Conservation (phyloP, 108 stramenopile species). For the Discostella stelligeroides region DNA sequence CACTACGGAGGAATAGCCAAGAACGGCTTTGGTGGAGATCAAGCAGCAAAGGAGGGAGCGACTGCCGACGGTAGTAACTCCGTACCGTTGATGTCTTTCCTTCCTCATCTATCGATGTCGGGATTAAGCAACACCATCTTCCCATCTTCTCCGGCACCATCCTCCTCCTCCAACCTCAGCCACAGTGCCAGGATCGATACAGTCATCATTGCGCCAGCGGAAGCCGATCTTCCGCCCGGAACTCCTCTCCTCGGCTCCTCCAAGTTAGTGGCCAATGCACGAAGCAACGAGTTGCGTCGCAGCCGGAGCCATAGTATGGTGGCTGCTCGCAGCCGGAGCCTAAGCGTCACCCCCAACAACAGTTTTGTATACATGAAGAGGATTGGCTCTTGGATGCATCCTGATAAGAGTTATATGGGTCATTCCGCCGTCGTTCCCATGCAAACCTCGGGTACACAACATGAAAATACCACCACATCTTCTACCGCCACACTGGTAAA, state of each 20-base stretch:
- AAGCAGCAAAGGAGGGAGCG: background rate
- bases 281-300: conserved; percentile 1
- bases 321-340: background rate
- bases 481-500: background rate
- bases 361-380: background rate
- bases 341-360: background rate
- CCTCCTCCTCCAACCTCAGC: conserved; percentile 1
- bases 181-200: conserved; percentile 4
- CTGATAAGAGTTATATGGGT: background rate
- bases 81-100: background rate
- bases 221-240: background rate
- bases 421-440: background rate
- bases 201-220: conserved; percentile 2
- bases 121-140: background rate
- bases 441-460: background rate
- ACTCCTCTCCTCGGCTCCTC: conserved; percentile 24
- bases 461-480: no score
- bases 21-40: background rate
- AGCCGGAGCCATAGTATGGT: background rate
- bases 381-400: background rate
- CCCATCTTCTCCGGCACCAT: conserved; percentile 1
- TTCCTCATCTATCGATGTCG: background rate
- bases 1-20: conserved; percentile 1
- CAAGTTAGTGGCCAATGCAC: conserved; percentile 12
- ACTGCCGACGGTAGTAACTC: no score